These are phyloP conservation scores for Fraxinus quadrangulata DNA, from an alignment of 257 asterid species.

Conservation along the genomic window DNA sequence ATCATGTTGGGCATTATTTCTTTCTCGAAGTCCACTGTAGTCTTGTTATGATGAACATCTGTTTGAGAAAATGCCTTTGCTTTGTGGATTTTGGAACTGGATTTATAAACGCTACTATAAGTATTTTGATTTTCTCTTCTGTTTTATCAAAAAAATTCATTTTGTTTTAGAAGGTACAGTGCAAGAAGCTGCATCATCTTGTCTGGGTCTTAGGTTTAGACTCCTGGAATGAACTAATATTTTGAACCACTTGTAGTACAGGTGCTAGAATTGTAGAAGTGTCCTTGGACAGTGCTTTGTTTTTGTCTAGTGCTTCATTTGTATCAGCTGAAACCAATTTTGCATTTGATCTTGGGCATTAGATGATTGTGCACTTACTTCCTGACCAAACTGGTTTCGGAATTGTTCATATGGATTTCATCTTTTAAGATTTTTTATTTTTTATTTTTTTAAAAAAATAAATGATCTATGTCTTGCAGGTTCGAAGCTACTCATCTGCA, in stretches of 20 bases:
- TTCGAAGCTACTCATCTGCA: constrained; percentile 68
- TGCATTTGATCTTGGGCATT: not conserved
- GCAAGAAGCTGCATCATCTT: too few species aligned
- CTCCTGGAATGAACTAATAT: not conserved
- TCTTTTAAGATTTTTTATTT: not conserved
- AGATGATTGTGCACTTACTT: not conserved
- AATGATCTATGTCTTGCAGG: constrained; percentile 33
- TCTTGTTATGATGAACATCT: not conserved
- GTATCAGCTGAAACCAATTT: not conserved
- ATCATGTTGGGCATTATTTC: not conserved
- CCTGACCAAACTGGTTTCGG: not conserved
- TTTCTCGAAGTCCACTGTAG: not conserved
- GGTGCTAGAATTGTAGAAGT: not conserved
- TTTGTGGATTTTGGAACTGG: not conserved
- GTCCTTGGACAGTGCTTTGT: not conserved
- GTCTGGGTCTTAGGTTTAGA: not conserved
- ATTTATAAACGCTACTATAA: too few species aligned
- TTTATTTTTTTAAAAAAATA: not conserved
- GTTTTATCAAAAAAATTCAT: too few species aligned
- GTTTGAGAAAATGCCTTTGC: not conserved
- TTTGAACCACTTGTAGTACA: not conserved
- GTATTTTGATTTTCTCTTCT: too few species aligned
- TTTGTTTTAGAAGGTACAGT: too few species aligned
- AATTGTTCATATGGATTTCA: not conserved
- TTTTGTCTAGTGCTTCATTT: not conserved